Evolutionary conservation across 2,329 filamentous ascomycete genomes (phyloP).

Genomic region (Neopestalotiopsis sp.): DNA sequence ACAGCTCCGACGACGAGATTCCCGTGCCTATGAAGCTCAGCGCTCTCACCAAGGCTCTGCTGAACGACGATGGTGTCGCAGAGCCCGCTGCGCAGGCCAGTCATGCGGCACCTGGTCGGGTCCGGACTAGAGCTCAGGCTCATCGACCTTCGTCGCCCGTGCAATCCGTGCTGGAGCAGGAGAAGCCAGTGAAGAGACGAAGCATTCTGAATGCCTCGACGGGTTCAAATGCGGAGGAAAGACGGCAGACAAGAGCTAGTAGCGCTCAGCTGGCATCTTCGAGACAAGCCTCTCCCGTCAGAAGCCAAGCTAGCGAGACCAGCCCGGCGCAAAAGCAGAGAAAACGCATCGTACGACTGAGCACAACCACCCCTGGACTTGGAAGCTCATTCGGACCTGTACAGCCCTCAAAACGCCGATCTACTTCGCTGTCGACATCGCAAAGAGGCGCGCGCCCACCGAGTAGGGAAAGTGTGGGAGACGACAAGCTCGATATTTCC

Average conservation of each 20-base stretch:
- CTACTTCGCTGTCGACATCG: conserved; percentile 52
- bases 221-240: conserved; percentile 47
- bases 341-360: conserved; percentile 63
- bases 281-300: conserved; percentile 48
- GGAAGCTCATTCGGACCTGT: conserved; percentile 25
- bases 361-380: conserved; percentile 50
- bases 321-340: conserved; percentile 51
- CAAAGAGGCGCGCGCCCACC: conserved; percentile 42
- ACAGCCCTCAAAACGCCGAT: conserved; percentile 49
- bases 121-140: conserved; percentile 53
- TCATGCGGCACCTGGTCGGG: conserved; percentile 26
- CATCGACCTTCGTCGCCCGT: conserved; percentile 47
- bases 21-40: conserved; percentile 92
- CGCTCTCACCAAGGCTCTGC: conserved; percentile 84
- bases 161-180: conserved; percentile 25
- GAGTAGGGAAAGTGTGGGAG: conserved; percentile 46
- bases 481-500: conserved; percentile 42
- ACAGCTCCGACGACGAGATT: conserved; percentile 95
- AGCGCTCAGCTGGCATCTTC: conserved; percentile 50
- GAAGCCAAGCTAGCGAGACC: conserved; percentile 47
- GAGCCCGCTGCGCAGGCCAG: conserved; percentile 47
- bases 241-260: conserved; percentile 51
- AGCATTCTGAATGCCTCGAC: conserved; percentile 53
- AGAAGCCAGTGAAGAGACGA: conserved; percentile 47
- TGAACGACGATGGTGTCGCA: conserved; percentile 66